A percentile compares a stretch with the other conserved stretches of the same genome.
These are phyloP conservation scores for Colletotrichum eremochloae DNA, from an alignment of 2,329 filamentous ascomycete species.

Conservation along the genomic window DNA sequence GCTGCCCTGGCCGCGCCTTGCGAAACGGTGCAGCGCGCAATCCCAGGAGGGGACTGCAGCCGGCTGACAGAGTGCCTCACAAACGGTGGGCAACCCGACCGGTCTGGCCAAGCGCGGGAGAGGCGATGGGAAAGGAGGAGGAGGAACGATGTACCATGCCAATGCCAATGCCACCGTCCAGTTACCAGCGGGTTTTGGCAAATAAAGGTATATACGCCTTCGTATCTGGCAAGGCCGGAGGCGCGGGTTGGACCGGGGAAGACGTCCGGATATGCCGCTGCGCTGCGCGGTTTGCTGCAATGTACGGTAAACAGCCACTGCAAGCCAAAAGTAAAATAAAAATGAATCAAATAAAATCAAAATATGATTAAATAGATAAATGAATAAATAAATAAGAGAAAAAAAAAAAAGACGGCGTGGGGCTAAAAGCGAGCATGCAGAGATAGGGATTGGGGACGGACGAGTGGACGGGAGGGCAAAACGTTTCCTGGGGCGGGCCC, in stretches of 20 bases:
- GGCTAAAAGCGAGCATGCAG: background rate
- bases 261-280: slow-evolving; percentile 27
- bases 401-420: background rate
- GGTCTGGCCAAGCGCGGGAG: slow-evolving; percentile 14
- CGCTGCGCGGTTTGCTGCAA: slow-evolving; percentile 14
- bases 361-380: no score
- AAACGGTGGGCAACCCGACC: background rate
- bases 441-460: slow-evolving; percentile 24
- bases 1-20: background rate
- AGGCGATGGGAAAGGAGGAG: no score
- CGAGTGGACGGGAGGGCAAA: slow-evolving; percentile 17
- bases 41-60: background rate
- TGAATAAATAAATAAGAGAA: no score
- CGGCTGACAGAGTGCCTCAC: background rate
- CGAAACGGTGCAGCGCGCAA: background rate
- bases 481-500: slow-evolving; percentile 4
- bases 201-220: background rate
- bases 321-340: no score
- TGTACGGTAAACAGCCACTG: slow-evolving; percentile 5
- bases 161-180: background rate
- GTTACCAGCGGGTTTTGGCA: slow-evolving; percentile 22
- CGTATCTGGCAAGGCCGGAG: slow-evolving; percentile 12
- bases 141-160: background rate
- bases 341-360: no score
- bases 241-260: slow-evolving; percentile 32